phyloP scores from a whole-genome alignment of 495 filamentous ascomycete species.

The Hyaloscypha hepaticicola region DNA sequence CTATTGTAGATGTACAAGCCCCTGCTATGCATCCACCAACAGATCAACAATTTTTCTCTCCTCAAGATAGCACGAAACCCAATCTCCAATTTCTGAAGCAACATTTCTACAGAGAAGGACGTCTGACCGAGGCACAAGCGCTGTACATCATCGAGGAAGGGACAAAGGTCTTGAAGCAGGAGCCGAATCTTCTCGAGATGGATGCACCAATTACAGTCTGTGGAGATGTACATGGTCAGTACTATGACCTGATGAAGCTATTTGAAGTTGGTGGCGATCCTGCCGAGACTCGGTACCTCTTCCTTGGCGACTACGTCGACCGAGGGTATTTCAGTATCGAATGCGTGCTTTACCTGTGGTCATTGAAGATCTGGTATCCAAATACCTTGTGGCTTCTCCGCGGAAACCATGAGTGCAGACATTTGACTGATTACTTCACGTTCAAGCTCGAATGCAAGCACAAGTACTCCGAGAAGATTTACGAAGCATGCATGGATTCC shows the following conservation, averaged over 20 bases:
- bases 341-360: constrained; percentile 97
- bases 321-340: constrained; percentile 98
- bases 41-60: constrained; percentile 71
- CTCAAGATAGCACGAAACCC: constrained; percentile 82
- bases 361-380: constrained; percentile 98
- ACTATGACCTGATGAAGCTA: constrained; percentile 98
- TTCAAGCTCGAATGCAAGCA: constrained; percentile 99
- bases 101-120: constrained; percentile 96
- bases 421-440: constrained; percentile 99
- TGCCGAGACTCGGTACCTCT: constrained; percentile 92
- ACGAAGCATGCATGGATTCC: constrained; percentile 97
- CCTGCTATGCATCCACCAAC: constrained; percentile 88
- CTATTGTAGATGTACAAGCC: constrained; percentile 83
- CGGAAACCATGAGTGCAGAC: constrained; percentile 97
- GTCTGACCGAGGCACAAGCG: constrained; percentile 94
- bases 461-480: constrained; percentile 95
- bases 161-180: constrained; percentile 75
- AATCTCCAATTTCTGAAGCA: constrained; percentile 94
- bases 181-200: constrained; percentile 98
- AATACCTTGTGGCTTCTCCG: constrained; percentile 95
- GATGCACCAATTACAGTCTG: constrained; percentile 99
- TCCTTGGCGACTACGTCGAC: constrained; percentile 97
- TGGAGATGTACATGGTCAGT: constrained; percentile 97
- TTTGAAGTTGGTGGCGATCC: constrained; percentile 98
- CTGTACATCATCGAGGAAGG: constrained; percentile 89